Evolutionary conservation across 2,329 filamentous ascomycete genomes (phyloP).

Genomic region (Xylariomycetidae sp.): DNA sequence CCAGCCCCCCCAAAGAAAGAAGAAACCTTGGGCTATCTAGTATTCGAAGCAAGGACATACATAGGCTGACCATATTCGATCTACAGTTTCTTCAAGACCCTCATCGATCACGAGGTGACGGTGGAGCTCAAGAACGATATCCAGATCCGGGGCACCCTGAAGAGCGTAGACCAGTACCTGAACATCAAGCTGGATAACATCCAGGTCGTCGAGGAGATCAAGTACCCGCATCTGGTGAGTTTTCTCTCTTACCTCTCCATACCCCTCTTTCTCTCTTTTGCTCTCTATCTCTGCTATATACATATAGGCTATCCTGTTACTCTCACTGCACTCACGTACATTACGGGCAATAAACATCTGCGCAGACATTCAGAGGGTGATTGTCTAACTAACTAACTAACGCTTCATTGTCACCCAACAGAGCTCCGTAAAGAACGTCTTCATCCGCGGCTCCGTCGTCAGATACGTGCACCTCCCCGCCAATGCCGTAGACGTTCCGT

Average conservation of each 20-base stretch:
- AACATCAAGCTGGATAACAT: slow-evolving; percentile 99
- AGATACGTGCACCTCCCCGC: slow-evolving; percentile 87
- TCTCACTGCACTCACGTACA: too few relatives aligned
- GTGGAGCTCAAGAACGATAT: slow-evolving; percentile 99
- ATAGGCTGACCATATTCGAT: neutral
- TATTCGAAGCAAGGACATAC: neutral
- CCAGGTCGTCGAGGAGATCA: slow-evolving; percentile 83
- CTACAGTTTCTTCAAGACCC: slow-evolving; percentile 91
- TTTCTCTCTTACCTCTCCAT: neutral
- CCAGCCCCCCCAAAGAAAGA: too few relatives aligned
- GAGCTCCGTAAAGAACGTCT: slow-evolving; percentile 88
- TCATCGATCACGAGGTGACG: slow-evolving; percentile 94
- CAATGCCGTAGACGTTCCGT: slow-evolving; percentile 74
- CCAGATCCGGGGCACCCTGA: slow-evolving; percentile 89
- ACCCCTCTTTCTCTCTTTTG: neutral
- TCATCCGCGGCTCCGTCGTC: slow-evolving; percentile 89
- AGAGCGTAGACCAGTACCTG: slow-evolving; percentile 97
- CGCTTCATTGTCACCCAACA: slow-evolving; percentile 18
- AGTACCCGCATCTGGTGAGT: slow-evolving; percentile 85
- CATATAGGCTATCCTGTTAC: neutral
- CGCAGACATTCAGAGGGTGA: too few relatives aligned
- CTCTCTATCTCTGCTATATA: neutral
- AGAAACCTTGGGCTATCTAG: too few relatives aligned
- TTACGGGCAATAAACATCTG: too few relatives aligned
- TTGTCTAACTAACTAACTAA: too few relatives aligned